Base-by-base conservation (phyloP, 1,284 basidiomycete species). In the Cutaneotrichosporon mucoides region DNA sequence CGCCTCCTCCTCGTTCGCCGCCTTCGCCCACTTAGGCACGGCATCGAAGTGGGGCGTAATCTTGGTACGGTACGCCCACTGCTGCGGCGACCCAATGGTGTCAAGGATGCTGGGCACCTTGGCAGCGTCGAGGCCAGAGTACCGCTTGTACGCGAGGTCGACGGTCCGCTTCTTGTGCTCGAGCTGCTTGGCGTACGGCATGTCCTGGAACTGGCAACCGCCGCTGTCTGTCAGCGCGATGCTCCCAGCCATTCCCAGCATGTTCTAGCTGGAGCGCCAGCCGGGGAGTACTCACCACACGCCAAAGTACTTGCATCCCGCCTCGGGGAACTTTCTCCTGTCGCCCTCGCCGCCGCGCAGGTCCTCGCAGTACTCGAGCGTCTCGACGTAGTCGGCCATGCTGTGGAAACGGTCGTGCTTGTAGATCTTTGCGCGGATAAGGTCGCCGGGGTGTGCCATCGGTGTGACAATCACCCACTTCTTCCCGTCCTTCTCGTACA, bases 11-110 rank as follows among this genome's bases (percentile, higher is more conserved):
- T 44, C 53, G 51, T 49, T 55, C 37, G 46, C 61, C 44, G 49
- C 53, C 42, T 53, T 62, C 50, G 45, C 64, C 52, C 64, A 38
- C 35, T 84, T 87, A 0, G 86, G 85, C 1, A 91, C 86, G 0
- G 88, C 84, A 47, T 96, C 89, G 68, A 98, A 99, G 75, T 99
- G 95, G 0, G 95, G 95, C 0, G 95, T 98, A 50, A 99, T 87
- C 79, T 99, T 99, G 1, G 96, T 99, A 24, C 95, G 86, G 76
- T 99, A 99, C 48, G 83, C 84, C 77, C 95, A 97, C 65, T 95
- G 87, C 53, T 89, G 80, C 0, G 95, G 96, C 0, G 90, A 93
- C 6, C 85, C 84, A 13, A 95, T 87, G 0, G 95, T 98, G 0
- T 86, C 79, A 53, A 84, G 82, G 37, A 93, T 85, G 0, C 73